These are phyloP conservation scores for Podospora anserina DNA, from an alignment of 495 filamentous ascomycete genomes.

Conservation along the genomic window DNA sequence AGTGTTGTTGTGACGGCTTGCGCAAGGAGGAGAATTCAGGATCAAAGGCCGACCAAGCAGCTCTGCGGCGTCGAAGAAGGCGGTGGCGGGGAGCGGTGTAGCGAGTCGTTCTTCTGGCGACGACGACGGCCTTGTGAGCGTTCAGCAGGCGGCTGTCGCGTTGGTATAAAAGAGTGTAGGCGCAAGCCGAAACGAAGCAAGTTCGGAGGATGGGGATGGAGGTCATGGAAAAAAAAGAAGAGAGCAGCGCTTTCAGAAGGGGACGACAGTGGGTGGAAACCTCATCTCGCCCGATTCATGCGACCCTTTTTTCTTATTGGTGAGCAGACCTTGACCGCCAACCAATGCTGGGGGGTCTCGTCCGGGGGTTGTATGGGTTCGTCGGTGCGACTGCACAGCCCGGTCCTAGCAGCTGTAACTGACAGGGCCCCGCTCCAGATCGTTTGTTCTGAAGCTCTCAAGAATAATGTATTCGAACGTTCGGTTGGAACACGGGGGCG, in stretches of 20 bases:
- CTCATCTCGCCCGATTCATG: conserved; percentile 36
- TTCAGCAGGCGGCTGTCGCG: conserved; percentile 33
- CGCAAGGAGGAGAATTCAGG: conserved; percentile 19
- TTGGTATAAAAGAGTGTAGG: conserved; percentile 36
- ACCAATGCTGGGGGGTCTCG: conserved; percentile 16
- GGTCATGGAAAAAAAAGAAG: conserved; percentile 34
- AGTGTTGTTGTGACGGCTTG: conserved; percentile 24
- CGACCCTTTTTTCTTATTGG: conserved; percentile 31
- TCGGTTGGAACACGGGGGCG: neutral
- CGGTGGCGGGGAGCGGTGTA: conserved; percentile 20
- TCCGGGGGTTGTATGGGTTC: conserved; percentile 10
- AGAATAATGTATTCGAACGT: neutral
- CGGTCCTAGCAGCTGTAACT: conserved; percentile 4
- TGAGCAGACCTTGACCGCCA: conserved; percentile 25
- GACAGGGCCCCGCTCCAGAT: neutral
- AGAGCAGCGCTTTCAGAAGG: conserved; percentile 20
- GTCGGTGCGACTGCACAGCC: conserved; percentile 8
- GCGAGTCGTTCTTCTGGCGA: conserved; percentile 35
- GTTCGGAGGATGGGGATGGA: conserved; percentile 31
- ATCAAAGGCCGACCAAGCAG: conserved; percentile 23
- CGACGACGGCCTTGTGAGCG: conserved; percentile 33
- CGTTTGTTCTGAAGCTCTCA: neutral
- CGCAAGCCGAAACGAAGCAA: conserved; percentile 35
- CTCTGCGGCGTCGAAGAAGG: conserved; percentile 27
- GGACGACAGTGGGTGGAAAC: conserved; percentile 32